Base-by-base conservation (phyloP, 2,329 filamentous ascomycete genomes). In the Pseudogymnoascus pannorum region DNA sequence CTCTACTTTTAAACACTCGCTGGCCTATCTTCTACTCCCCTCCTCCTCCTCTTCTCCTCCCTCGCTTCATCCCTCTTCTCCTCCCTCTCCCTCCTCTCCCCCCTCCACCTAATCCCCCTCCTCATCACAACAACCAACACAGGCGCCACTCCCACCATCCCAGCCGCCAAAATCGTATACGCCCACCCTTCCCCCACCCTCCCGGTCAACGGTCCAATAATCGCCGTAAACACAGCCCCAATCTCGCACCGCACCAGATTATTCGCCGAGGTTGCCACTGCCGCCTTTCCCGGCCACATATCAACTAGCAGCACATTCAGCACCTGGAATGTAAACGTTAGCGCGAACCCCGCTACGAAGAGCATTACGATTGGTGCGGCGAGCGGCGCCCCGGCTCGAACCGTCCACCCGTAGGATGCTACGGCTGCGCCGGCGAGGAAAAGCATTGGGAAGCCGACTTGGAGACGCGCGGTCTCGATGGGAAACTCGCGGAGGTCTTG, bases 191-290 rank as follows among this genome's bases (percentile, higher is more conserved):
- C 67, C 0, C 81, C 81, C 62, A 85, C 76, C 0, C 70, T 72
- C 7, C 78, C 65, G 8, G 81, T 77, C 76, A 86, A 76, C 9
- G 79, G 79, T 3, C 80, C 69, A 18, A 86, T 79, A 1, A 78
- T 73, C 0, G 79, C 81, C 14, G 76, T 81, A 1, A 77, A 78
- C 0, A 74, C 78, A 0, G 83, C 83, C 0, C 81, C 82, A 2
- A 86, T 67, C 2, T 82, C 69, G 61, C 83, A 86, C 4, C 83
- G 70, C 1, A 79, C 76, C 12, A 87, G 66, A 63, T 86, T 86
- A 63, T 81, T 83, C 0, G 81, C 77, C 0, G 82, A 82, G 1
- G 81, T 81, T 0, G 81, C 82, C 0, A 80, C 79, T 0, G 79
- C 81, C 0, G 82, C 78, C 16, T 75, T 76, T 0, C 74, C 74